Conservation (phyloP, 2,329 filamentous ascomycete species). For the Ophiosphaerella herpotricha region DNA sequence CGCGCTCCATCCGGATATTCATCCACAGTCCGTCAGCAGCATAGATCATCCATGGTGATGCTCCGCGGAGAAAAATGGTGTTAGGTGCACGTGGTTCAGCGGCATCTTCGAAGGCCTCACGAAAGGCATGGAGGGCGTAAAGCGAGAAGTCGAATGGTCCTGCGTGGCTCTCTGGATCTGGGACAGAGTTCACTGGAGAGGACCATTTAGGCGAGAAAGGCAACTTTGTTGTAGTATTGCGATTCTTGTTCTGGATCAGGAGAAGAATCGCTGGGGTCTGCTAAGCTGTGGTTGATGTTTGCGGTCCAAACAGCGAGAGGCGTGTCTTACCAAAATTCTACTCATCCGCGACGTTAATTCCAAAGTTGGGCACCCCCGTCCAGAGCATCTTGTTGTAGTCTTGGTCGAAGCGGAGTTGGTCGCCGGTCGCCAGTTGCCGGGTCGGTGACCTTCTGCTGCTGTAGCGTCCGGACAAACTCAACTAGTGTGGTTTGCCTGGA, state of each 20-base stretch:
- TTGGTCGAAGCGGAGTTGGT: not conserved
- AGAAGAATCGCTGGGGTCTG: not conserved
- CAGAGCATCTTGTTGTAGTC: not conserved
- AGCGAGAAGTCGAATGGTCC: constrained; percentile 4
- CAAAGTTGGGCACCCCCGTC: not conserved
- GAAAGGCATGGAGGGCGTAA: constrained; percentile 1
- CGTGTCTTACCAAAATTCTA: not conserved
- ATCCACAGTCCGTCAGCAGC: not conserved
- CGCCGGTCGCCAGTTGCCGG: not conserved
- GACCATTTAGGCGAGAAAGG: constrained; percentile 1
- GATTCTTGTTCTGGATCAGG: not conserved
- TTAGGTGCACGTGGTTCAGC: not conserved
- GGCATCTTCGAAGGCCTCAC: not conserved
- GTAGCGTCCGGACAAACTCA: not conserved
- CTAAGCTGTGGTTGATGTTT: not conserved
- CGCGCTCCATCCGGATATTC: not conserved
- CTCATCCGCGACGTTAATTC: constrained; percentile 1
- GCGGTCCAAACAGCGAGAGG: not conserved
- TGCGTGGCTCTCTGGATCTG: not conserved
- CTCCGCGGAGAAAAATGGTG: not conserved
- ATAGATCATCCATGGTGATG: constrained; percentile 3
- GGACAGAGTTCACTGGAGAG: not conserved
- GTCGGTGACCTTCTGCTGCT: constrained; percentile 1
- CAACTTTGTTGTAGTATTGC: constrained; percentile 1
- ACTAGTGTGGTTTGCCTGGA: not conserved